A percentile compares a stretch with the other conserved stretches of the same genome.
Evolutionary conservation across 257 asterid species (phyloP).

Genomic region (Petunia secreta): DNA sequence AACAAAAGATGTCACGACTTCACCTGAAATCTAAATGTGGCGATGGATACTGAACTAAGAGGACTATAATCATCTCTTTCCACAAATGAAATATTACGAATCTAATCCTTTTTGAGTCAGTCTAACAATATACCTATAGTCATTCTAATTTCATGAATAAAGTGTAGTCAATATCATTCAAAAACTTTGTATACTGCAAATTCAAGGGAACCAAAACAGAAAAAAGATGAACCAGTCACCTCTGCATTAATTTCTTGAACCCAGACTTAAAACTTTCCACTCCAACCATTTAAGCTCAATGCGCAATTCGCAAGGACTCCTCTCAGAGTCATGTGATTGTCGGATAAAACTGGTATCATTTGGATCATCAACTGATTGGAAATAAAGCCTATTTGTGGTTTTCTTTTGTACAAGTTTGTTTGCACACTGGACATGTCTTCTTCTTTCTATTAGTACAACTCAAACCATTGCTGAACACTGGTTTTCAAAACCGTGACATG

Average conservation of each 20-base stretch:
- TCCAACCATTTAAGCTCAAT: constrained; percentile 71
- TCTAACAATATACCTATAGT: not conserved
- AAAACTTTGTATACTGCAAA: not conserved
- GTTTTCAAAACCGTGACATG: constrained; percentile 20
- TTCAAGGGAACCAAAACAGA: constrained; percentile 7
- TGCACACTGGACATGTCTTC: constrained; percentile 91
- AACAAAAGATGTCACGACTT: too few species aligned
- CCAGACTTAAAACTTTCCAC: constrained; percentile 69
- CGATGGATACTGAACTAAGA: too few species aligned
- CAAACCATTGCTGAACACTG: constrained; percentile 97
- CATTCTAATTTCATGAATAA: constrained; percentile 10
- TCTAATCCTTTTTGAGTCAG: not conserved
- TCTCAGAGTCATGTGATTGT: constrained; percentile 43
- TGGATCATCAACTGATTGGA: constrained; percentile 82
- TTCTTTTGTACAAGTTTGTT: constrained; percentile 70
- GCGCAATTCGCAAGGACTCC: constrained; percentile 55
- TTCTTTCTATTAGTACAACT: constrained; percentile 84
- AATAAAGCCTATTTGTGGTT: constrained; percentile 73
- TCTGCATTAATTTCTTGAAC: constrained; percentile 57
- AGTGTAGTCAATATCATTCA: not conserved
- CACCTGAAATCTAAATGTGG: too few species aligned
- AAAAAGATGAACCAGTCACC: constrained; percentile 43
- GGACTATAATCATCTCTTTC: not conserved
- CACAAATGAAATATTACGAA: not conserved
- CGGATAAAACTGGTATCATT: constrained; percentile 57